These are phyloP conservation scores for Malassezia restricta DNA, from an alignment of 1,284 basidiomycete species.

Conservation along the genomic window DNA sequence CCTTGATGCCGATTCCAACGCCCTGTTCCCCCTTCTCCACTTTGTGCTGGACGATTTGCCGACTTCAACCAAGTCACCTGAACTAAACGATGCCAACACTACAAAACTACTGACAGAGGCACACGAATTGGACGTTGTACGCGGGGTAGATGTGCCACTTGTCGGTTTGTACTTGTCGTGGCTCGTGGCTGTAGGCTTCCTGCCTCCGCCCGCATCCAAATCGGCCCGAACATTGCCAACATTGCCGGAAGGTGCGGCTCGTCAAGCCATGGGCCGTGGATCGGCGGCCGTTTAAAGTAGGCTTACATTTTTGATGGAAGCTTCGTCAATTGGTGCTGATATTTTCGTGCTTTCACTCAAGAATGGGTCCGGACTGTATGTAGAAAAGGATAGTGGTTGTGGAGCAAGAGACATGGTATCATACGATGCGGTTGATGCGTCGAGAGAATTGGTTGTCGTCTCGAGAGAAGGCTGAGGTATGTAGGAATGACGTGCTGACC, in stretches of 20 bases:
- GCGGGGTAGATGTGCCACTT: conserved; percentile 63
- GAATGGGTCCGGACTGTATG: too few species aligned
- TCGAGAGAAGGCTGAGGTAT: neutral
- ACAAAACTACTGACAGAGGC: conserved; percentile 55
- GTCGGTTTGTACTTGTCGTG: conserved; percentile 88
- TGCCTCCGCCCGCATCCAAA: conserved; percentile 46
- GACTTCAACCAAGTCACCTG: conserved; percentile 85
- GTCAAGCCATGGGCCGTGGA: conserved; percentile 41
- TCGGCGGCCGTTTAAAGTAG: conserved; percentile 21
- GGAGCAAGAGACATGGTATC: too few species aligned
- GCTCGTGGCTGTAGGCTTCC: conserved; percentile 75
- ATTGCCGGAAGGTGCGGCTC: conserved; percentile 19
- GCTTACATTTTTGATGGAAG: too few species aligned
- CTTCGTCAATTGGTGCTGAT: too few species aligned
- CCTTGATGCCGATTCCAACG: conserved; percentile 73
- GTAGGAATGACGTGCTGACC: conserved; percentile 9
- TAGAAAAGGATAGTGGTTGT: too few species aligned
- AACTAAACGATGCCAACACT: conserved; percentile 79
- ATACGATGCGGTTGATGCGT: too few species aligned
- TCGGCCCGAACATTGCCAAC: conserved; percentile 19
- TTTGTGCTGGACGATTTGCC: conserved; percentile 95
- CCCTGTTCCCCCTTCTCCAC: conserved; percentile 89
- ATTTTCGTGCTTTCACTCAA: too few species aligned
- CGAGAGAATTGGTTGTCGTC: neutral
- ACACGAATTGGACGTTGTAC: conserved; percentile 48